A percentile compares a stretch with the other conserved stretches of the same genome.
These are phyloP conservation scores for Dendrothele bispora DNA, from an alignment of 768 basidiomycete genomes.

Conservation along the genomic window DNA sequence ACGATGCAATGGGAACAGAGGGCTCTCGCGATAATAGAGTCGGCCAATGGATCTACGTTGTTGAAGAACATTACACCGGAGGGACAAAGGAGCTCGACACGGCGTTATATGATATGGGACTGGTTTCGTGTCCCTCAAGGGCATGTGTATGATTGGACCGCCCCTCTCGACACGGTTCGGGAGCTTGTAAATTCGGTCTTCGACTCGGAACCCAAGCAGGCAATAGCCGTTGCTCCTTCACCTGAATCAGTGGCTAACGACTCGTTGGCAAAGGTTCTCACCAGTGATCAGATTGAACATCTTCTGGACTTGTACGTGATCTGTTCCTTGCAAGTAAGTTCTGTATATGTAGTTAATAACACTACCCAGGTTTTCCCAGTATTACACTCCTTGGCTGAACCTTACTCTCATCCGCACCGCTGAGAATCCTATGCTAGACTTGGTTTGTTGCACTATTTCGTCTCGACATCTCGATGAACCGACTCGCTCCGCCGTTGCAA, in stretches of 20 bases:
- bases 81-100: too few relatives aligned
- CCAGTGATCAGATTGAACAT: slow-evolving; percentile 28
- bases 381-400: slow-evolving; percentile 44
- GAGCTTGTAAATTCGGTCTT: slow-evolving; percentile 27
- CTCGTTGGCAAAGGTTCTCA: slow-evolving; percentile 26
- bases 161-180: slow-evolving; percentile 42
- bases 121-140: slow-evolving; percentile 33
- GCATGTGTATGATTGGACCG: slow-evolving; percentile 30
- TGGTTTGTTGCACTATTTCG: slow-evolving; percentile 42
- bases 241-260: slow-evolving; percentile 21
- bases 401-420: slow-evolving; percentile 29
- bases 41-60: too few relatives aligned
- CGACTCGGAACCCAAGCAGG: slow-evolving; percentile 7
- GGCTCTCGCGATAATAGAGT: slow-evolving; percentile 7
- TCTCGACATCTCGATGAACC: slow-evolving; percentile 36
- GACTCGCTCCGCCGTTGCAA: slow-evolving; percentile 30
- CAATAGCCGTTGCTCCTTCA: slow-evolving; percentile 17
- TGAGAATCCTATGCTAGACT: slow-evolving; percentile 30
- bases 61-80: too few relatives aligned
- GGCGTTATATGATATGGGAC: slow-evolving; percentile 28
- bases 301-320: slow-evolving; percentile 30
- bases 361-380: slow-evolving; percentile 39
- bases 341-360: too few relatives aligned
- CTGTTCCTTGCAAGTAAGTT: too few relatives aligned
- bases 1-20: too few relatives aligned